phyloP scores from a whole-genome alignment of 2,329 filamentous ascomycete species.

The Aspergillus cejpii region DNA sequence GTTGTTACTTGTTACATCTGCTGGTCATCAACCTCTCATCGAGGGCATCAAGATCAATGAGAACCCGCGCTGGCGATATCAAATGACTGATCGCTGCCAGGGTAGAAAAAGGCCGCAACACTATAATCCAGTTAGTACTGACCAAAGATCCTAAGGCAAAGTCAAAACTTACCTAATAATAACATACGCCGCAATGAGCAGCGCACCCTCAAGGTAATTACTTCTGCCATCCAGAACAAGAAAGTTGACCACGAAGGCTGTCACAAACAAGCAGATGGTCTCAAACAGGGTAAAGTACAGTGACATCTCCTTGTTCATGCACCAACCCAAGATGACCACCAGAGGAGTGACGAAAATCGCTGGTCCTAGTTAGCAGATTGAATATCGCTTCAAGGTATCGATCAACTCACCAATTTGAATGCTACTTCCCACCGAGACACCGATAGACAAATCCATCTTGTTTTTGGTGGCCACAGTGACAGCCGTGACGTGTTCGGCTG shows the following conservation, averaged over 20 bases:
- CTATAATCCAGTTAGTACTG: constrained; percentile 11
- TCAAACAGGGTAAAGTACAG: constrained; percentile 57
- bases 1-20: too few species aligned
- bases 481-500: constrained; percentile 73
- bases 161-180: constrained; percentile 58
- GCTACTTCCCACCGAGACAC: constrained; percentile 70
- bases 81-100: constrained; percentile 24
- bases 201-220: constrained; percentile 71
- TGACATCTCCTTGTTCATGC: constrained; percentile 64
- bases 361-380: constrained; percentile 13
- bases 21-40: too few species aligned
- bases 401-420: constrained; percentile 58
- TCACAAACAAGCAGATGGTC: constrained; percentile 69
- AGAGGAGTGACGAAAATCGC: constrained; percentile 71
- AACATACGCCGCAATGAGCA: constrained; percentile 69
- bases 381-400: not conserved
- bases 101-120: constrained; percentile 43
- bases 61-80: constrained; percentile 19
- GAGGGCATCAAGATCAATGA: not conserved
- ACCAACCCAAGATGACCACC: constrained; percentile 72
- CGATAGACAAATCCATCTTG: constrained; percentile 78
- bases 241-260: constrained; percentile 79
- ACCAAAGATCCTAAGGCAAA: not conserved
- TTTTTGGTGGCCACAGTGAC: constrained; percentile 75
- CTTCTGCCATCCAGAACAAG: constrained; percentile 75